Base-by-base conservation (phyloP, 164 flowering plant species). In the Chimonanthus salicifolius region DNA sequence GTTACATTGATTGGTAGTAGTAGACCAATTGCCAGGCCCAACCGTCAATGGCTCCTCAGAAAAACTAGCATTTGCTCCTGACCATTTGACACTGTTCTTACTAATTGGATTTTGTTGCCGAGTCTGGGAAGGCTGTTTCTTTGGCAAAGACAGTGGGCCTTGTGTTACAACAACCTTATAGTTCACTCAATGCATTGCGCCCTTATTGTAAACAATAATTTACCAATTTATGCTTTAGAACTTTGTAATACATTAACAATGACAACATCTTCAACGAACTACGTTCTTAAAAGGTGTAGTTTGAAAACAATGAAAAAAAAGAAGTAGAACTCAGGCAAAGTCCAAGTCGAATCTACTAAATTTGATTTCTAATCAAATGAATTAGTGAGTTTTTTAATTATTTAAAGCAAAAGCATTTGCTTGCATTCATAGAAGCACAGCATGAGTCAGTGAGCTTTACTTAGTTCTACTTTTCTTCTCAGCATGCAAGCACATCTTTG, bases 51-150 rank as follows among this genome's bases (percentile, higher is more conserved):
- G 33, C 62, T 72, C 63, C 60, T 49, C 69, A 44, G 63, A 49
- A 3, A 33, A 49, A 44, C 63, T 64, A 6, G 47, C 44, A 44
- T 6, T 50, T 72, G 74, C 69, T 15, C 47, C 69, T 33, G 18
- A 45, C 7, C 43, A 18, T 10, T 72, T 64, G 33, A 21, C 9
- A 47, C 33, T 65, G 68, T 44, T 43, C 9, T 21, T 45, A 21
- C 68, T 21, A 20, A 11, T n/a, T 67, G 20, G 16, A 68, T 68
- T 54, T 68, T 18, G 54, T n/a, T n/a, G 58, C 70, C 47, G 51
- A 33, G 45, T 71, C 5, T 62, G 18, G 64, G 66, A 13, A 71
- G 74, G 65, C 33, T 71, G 64, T 54, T 47, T 45, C 15, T 47
- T 71, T n/a, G 9, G 50, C 46, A 47, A 4, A 18, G 49, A 7